These are phyloP conservation scores for Bauhinia variegata DNA, from an alignment of 306 rosid genomes.

Conservation along the genomic window DNA sequence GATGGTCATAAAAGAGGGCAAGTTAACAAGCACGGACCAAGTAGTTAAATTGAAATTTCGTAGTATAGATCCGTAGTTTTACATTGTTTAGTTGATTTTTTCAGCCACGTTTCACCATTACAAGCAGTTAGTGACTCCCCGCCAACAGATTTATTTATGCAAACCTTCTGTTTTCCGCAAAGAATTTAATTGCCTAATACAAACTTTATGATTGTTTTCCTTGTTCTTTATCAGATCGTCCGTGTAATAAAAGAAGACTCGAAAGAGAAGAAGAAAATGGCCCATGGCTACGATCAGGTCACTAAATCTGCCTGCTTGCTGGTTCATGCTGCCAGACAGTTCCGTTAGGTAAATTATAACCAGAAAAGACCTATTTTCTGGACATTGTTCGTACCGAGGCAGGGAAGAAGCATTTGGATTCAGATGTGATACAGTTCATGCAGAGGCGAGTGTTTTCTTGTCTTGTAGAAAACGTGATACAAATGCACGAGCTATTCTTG, in stretches of 20 bases:
- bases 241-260: constrained; percentile 38
- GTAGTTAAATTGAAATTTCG: no score
- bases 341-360: constrained; percentile 32
- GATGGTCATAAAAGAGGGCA: no score
- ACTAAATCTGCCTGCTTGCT: constrained; percentile 34
- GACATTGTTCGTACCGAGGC: constrained; percentile 29
- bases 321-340: constrained; percentile 24
- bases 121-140: neutral
- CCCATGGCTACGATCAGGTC: constrained; percentile 23
- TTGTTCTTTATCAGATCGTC: constrained; percentile 43
- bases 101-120: neutral
- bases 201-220: constrained; percentile 25
- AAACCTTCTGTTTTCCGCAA: neutral
- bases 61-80: neutral
- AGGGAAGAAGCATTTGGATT: constrained; percentile 35
- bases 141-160: constrained; percentile 3
- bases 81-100: neutral
- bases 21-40: no score
- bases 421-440: constrained; percentile 22
- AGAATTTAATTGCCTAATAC: neutral
- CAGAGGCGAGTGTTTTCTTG: constrained; percentile 8
- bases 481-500: no score
- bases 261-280: neutral
- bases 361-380: constrained; percentile 30
- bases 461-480: no score